phyloP scores from a whole-genome alignment of 257 asterid genomes.

The Solanum sparsipilum region DNA sequence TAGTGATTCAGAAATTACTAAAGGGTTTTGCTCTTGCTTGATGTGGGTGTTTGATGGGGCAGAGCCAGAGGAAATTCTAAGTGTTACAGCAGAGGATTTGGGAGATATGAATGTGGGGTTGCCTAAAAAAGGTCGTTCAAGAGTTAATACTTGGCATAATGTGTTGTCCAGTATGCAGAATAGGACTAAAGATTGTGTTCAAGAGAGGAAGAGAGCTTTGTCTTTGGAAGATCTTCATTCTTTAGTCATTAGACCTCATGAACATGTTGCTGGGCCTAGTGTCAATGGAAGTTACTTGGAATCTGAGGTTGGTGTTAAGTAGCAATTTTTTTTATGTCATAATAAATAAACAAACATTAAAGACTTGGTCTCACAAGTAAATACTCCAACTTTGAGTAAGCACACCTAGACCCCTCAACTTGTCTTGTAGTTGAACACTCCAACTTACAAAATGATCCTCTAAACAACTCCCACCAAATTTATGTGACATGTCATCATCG shows the following conservation, averaged over 20 bases:
- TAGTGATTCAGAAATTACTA: slow-evolving; percentile 77
- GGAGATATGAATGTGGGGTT: slow-evolving; percentile 56
- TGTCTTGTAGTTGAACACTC: not conserved
- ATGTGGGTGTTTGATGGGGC: slow-evolving; percentile 72
- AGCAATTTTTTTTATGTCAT: not conserved
- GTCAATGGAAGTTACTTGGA: slow-evolving; percentile 21
- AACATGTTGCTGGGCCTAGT: not conserved
- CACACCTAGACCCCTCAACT: not conserved
- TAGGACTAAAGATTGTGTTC: slow-evolving; percentile 42
- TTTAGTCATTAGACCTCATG: slow-evolving; percentile 1
- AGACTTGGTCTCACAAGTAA: not conserved
- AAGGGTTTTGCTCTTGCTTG: slow-evolving; percentile 74
- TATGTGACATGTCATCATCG: not conserved
- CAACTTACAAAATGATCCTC: not conserved
- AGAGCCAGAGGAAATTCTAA: slow-evolving; percentile 43
- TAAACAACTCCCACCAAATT: not conserved
- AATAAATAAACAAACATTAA: not conserved
- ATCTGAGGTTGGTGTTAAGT: slow-evolving; percentile 16
- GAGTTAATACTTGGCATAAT: slow-evolving; percentile 85
- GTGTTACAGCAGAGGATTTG: slow-evolving; percentile 52
- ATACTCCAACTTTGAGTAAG: accelerated
- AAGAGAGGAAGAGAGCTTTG: slow-evolving; percentile 3
- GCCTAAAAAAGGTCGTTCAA: slow-evolving; percentile 43
- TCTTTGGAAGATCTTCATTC: slow-evolving; percentile 12
- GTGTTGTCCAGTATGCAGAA: slow-evolving; percentile 64